Evolutionary conservation across 768 basidiomycete genomes (phyloP).

Genomic region (Mycena belliarum): DNA sequence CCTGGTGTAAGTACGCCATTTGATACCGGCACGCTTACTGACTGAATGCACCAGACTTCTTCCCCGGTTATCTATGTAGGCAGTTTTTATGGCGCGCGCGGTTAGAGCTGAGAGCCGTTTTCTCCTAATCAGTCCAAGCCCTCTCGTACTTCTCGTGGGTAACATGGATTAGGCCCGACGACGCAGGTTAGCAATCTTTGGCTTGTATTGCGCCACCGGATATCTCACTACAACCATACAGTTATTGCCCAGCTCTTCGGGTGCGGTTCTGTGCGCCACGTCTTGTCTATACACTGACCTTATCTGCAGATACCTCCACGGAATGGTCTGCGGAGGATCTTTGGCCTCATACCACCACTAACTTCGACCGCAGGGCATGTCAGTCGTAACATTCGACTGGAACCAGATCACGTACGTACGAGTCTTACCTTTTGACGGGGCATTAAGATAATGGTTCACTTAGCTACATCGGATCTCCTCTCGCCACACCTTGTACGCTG

Average conservation of each 20-base stretch:
- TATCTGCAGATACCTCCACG: slow-evolving; percentile 19
- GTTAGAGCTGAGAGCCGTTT: not conserved
- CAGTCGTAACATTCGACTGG: slow-evolving; percentile 60
- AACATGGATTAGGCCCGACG: slow-evolving; percentile 9
- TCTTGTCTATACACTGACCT: not conserved
- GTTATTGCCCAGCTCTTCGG: slow-evolving; percentile 78
- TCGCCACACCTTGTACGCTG: slow-evolving; percentile 52
- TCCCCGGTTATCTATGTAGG: slow-evolving; percentile 70
- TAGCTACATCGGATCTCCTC: slow-evolving; percentile 45
- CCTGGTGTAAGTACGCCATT: slow-evolving; percentile 44
- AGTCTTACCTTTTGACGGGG: not conserved
- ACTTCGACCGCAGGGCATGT: slow-evolving; percentile 21
- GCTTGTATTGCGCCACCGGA: slow-evolving; percentile 41
- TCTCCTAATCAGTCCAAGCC: slow-evolving; percentile 41
- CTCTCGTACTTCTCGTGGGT: slow-evolving; percentile 53
- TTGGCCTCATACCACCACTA: too few relatives aligned
- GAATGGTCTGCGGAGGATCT: slow-evolving; percentile 22
- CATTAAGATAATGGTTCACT: slow-evolving; percentile 17
- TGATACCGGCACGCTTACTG: slow-evolving; percentile 26
- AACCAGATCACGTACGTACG: slow-evolving; percentile 42
- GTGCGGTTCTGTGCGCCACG: slow-evolving; percentile 36
- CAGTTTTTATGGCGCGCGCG: too few relatives aligned
- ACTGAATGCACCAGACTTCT: slow-evolving; percentile 28
- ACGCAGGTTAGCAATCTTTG: not conserved
- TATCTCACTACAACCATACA: slow-evolving; percentile 19